Base-by-base conservation (phyloP, 2,329 filamentous ascomycete genomes). In the Colletotrichum destructivum region DNA sequence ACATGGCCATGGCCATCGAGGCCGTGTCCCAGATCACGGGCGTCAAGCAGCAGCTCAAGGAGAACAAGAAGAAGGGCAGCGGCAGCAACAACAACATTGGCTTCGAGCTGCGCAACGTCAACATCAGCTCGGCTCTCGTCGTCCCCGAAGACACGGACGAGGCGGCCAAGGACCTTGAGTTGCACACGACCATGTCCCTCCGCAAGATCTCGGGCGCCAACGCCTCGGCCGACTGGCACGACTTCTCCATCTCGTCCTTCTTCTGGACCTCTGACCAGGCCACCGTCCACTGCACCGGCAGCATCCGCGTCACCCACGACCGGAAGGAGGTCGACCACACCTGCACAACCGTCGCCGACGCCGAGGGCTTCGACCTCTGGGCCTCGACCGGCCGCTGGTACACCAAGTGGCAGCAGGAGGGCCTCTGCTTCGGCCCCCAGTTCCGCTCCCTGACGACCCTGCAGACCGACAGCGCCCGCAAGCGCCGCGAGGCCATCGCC, bases 161-260 rank as follows among this genome's bases (percentile, higher is more conserved):
- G 26, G 26, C 26, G 26, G 26, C 26, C 26, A 26, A 26, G 31
- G 31, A 31, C 31, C 31, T 31, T 7, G 31, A 31, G 31, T 7
- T 31, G 31, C 31, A 31, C 7, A 9, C 31, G 31, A 75, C 66
- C 1, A 81, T 80, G 0, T 77, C 75, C 0, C 61, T 82, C 6
- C 76, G 76, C 12, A 75, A 69, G 8, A 61, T 72, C 1, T 15
- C 62, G 9, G 21, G 38, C 52, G 55, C 35, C 44, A 26, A 44
- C 21, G 42, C 47, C 13, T 73, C 74, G 1, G 75, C 81, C 1
- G 80, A 79, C 1, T 81, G 77, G 77, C 81, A 76, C 72, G 77
- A 80, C 16, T 81, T 80, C n/a, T 76, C 69, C 15, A 75, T 82
- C 52, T 44, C 75, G 6, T 79, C 79, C 9, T 76, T 74, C 60